Evolutionary conservation across 78 protist species (phyloP).

Genomic region (Dictyostelium capitatum): DNA sequence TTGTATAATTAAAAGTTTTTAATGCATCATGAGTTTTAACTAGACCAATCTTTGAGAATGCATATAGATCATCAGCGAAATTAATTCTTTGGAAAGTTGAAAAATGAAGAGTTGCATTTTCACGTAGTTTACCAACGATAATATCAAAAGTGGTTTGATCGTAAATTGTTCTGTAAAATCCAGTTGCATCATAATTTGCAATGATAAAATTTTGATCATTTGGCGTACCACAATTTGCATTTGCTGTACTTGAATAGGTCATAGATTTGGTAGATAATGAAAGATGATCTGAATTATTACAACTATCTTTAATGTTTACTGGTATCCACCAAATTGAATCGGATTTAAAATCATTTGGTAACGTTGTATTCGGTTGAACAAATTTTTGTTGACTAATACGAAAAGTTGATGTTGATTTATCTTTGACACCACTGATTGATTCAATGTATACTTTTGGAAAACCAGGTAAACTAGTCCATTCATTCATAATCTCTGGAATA

Average conservation of each 20-base stretch:
- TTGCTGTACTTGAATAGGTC: neutral
- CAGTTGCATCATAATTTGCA: slow-evolving; percentile 13
- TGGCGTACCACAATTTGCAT: neutral
- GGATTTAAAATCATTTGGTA: neutral
- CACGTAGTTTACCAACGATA: neutral
- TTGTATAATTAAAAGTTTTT: neutral
- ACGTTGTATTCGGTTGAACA: neutral
- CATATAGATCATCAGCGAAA: slow-evolving; percentile 35
- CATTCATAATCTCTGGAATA: slow-evolving; percentile 25
- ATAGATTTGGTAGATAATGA: neutral
- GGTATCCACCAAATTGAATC: slow-evolving; percentile 32
- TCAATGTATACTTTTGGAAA: slow-evolving; percentile 7
- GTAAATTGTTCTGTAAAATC: slow-evolving; percentile 31
- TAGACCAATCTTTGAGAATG: slow-evolving; percentile 22
- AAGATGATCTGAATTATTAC: neutral
- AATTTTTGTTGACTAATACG: slow-evolving; percentile 26
- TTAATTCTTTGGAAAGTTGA: neutral
- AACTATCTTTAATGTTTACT: neutral
- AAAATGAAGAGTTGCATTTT: neutral
- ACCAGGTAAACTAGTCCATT: slow-evolving; percentile 45
- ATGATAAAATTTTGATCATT: neutral
- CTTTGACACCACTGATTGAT: neutral
- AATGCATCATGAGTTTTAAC: neutral
- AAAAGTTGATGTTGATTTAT: neutral
- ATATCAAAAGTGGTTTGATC: neutral